Conservation (phyloP, 2,329 filamentous ascomycete genomes). For the Botrytis hyacinthi region DNA sequence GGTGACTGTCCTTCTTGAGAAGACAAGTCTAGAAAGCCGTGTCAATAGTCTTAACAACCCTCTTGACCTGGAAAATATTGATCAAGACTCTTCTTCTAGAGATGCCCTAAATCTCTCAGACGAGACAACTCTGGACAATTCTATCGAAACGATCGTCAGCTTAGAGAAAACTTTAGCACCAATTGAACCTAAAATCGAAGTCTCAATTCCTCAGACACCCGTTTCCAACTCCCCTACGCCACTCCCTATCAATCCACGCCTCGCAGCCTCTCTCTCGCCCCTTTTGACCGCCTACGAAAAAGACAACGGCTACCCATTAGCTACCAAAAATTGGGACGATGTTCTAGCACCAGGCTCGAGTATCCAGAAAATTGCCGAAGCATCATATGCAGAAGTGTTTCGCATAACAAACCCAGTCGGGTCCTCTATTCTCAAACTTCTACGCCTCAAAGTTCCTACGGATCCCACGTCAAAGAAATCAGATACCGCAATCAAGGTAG, state of each 20-base stretch:
- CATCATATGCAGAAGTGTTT: conserved; percentile 66
- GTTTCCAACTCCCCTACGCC: neutral
- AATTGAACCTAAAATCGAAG: neutral
- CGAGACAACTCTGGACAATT: neutral
- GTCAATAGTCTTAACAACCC: neutral
- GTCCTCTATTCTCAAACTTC: conserved; percentile 64
- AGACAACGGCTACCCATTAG: conserved; percentile 24
- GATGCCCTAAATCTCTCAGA: neutral
- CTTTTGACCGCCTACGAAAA: conserved; percentile 29
- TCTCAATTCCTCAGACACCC: neutral
- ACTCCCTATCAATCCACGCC: neutral
- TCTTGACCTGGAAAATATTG: neutral
- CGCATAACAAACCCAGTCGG: conserved; percentile 58
- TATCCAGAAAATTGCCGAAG: conserved; percentile 64
- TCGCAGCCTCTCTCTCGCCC: conserved; percentile 24
- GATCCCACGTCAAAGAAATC: conserved; percentile 27
- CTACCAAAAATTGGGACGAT: conserved; percentile 49
- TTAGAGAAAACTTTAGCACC: neutral
- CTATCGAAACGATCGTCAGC: neutral
- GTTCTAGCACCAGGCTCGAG: conserved; percentile 52
- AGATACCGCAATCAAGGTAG: conserved; percentile 34
- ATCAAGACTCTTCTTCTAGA: no score
- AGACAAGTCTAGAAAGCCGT: neutral
- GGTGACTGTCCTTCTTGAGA: neutral
- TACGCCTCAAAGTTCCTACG: conserved; percentile 47